Evolutionary conservation across 768 basidiomycete species (phyloP).

Genomic region (Cystobasidium onofrii): DNA sequence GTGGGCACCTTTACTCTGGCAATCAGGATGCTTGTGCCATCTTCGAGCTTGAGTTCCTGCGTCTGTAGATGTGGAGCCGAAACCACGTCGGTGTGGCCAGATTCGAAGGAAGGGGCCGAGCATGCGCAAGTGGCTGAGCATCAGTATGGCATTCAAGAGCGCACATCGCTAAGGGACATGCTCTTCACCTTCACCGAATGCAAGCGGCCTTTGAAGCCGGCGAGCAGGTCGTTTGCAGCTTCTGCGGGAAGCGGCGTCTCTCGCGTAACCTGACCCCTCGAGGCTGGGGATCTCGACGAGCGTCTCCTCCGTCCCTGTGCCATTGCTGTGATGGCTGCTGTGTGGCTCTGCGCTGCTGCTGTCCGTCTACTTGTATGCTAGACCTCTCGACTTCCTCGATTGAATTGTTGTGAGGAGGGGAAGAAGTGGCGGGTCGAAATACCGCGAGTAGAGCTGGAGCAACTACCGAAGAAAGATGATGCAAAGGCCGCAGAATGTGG

Average conservation of each 20-base stretch:
- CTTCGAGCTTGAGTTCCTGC: slow-evolving; percentile 29
- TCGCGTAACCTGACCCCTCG: not conserved
- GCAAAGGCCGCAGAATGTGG: too few species aligned
- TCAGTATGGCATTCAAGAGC: too few species aligned
- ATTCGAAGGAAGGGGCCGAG: not conserved
- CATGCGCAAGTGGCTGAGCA: not conserved
- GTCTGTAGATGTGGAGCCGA: slow-evolving; percentile 9
- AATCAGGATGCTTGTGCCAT: slow-evolving; percentile 19
- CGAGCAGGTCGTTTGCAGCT: slow-evolving; percentile 22
- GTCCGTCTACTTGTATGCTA: not conserved
- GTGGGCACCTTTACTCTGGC: slow-evolving; percentile 23
- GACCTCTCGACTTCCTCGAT: too few species aligned
- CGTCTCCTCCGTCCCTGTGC: slow-evolving; percentile 1
- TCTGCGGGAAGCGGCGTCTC: slow-evolving; percentile 1
- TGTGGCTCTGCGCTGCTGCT: not conserved
- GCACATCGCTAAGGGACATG: not conserved
- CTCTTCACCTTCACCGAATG: slow-evolving; percentile 21
- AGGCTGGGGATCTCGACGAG: not conserved
- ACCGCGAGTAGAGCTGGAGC: too few species aligned
- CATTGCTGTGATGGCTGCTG: slow-evolving; percentile 4
- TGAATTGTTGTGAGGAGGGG: too few species aligned
- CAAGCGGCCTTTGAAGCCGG: slow-evolving; percentile 18
- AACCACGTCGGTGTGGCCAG: not conserved
- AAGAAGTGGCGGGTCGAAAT: too few species aligned
- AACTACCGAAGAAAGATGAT: too few species aligned